Conservation (phyloP, 768 basidiomycete genomes). For the Leucosporidium scottii region DNA sequence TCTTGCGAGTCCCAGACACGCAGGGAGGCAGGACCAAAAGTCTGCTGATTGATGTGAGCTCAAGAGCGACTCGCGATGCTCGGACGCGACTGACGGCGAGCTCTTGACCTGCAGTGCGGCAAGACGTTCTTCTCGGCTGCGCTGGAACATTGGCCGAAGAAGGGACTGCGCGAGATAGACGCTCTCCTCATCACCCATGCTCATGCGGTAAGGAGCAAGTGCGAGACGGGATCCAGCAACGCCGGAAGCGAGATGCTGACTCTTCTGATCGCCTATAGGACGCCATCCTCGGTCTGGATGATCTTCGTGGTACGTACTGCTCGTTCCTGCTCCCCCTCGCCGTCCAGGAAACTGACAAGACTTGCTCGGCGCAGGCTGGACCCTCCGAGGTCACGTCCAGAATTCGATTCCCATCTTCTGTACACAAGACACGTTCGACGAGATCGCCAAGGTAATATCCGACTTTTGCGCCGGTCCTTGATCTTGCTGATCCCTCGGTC, state of each 20-base stretch:
- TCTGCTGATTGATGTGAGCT: conserved; percentile 24
- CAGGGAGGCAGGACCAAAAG: conserved; percentile 5
- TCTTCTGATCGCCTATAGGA: conserved; percentile 33
- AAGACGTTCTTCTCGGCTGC: conserved; percentile 37
- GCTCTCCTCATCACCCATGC: conserved; percentile 78
- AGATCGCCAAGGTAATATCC: conserved; percentile 49
- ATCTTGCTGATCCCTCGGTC: too few relatives aligned
- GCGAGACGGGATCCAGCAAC: neutral
- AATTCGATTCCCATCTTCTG: conserved; percentile 66
- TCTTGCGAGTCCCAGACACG: conserved; percentile 48
- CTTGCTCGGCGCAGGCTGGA: conserved; percentile 56
- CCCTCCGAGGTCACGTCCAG: conserved; percentile 59
- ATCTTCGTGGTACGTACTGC: conserved; percentile 59
- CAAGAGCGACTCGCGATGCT: neutral
- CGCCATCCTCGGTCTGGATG: conserved; percentile 85
- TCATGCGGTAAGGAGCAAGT: conserved; percentile 54
- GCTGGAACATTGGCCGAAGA: conserved; percentile 59
- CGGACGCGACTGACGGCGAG: neutral
- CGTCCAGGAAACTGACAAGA: too few relatives aligned
- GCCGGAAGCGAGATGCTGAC: neutral
- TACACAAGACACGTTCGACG: conserved; percentile 57
- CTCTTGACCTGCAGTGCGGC: conserved; percentile 34
- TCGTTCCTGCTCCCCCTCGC: neutral
- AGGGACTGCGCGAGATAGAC: conserved; percentile 63
- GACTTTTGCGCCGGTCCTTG: too few relatives aligned